Conservation (phyloP, 139 green algal genomes). For the Pleodorina starrii region DNA sequence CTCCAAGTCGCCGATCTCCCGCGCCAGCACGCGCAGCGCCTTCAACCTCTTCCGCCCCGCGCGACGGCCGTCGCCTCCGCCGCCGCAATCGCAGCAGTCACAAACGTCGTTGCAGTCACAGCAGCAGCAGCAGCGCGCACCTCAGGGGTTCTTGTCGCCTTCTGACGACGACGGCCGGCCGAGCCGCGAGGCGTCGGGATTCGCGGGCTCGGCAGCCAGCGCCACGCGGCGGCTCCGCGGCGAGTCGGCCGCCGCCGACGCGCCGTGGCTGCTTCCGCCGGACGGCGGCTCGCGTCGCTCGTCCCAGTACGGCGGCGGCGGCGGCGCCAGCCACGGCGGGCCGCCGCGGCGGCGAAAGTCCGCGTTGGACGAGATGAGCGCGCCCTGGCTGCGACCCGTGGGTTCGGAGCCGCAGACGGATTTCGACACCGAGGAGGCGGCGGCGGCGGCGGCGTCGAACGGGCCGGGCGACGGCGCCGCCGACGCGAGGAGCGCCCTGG, state of each 20-base stretch:
- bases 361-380: slow-evolving; percentile 23
- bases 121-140: background rate
- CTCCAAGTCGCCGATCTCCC: background rate
- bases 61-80: background rate
- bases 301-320: background rate
- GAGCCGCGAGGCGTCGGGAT: background rate
- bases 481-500: background rate
- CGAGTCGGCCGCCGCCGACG: background rate
- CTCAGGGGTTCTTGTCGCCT: background rate
- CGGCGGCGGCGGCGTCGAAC: background rate
- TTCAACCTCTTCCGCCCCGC: slow-evolving; percentile 9
- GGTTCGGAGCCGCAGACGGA: background rate
- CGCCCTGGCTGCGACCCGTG: slow-evolving; percentile 49
- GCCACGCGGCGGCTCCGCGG: background rate
- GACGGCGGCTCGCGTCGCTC: background rate
- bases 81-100: background rate
- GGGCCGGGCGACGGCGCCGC: background rate
- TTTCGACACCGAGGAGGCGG: background rate
- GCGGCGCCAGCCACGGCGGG: background rate
- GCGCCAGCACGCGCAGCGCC: background rate
- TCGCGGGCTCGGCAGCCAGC: background rate
- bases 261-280: background rate
- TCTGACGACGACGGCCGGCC: background rate
- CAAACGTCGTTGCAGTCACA: too few relatives aligned
- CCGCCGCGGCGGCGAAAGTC: slow-evolving; percentile 17